These are phyloP conservation scores for Choiromyces venosus DNA, from an alignment of 495 filamentous ascomycete genomes.

Conservation along the genomic window DNA sequence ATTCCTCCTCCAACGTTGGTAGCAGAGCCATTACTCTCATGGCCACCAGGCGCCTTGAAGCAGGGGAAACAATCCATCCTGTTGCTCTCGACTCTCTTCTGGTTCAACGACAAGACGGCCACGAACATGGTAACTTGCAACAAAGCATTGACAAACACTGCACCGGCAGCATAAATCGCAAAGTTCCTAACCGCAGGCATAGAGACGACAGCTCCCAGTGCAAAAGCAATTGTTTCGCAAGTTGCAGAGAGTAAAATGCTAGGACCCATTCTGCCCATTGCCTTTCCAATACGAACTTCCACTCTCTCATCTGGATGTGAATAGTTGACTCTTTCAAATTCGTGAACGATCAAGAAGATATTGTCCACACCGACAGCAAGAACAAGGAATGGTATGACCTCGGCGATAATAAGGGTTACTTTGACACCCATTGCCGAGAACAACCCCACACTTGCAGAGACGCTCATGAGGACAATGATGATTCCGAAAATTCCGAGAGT, in stretches of 20 bases:
- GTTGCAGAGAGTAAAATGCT: slow-evolving; percentile 92
- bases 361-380: slow-evolving; percentile 96
- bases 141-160: slow-evolving; percentile 92
- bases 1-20: slow-evolving; percentile 36
- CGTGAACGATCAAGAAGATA: slow-evolving; percentile 96
- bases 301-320: slow-evolving; percentile 79
- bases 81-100: slow-evolving; percentile 73
- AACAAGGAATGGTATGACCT: slow-evolving; percentile 96
- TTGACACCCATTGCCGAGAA: slow-evolving; percentile 87
- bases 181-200: slow-evolving; percentile 98
- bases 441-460: slow-evolving; percentile 85
- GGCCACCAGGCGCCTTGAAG: slow-evolving; percentile 49
- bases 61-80: slow-evolving; percentile 94
- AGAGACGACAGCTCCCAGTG: slow-evolving; percentile 83
- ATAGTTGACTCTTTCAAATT: slow-evolving; percentile 90
- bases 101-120: slow-evolving; percentile 83
- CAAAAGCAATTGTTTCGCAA: slow-evolving; percentile 89
- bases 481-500: slow-evolving; percentile 88
- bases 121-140: slow-evolving; percentile 96
- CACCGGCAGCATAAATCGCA: slow-evolving; percentile 90
- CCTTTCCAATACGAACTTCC: slow-evolving; percentile 74
- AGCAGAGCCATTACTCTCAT: slow-evolving; percentile 20
- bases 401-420: slow-evolving; percentile 93
- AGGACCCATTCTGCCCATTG: slow-evolving; percentile 88
- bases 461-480: slow-evolving; percentile 92